Conservation (phyloP, 129 eudicot species). For the Saussurea involucrata region DNA sequence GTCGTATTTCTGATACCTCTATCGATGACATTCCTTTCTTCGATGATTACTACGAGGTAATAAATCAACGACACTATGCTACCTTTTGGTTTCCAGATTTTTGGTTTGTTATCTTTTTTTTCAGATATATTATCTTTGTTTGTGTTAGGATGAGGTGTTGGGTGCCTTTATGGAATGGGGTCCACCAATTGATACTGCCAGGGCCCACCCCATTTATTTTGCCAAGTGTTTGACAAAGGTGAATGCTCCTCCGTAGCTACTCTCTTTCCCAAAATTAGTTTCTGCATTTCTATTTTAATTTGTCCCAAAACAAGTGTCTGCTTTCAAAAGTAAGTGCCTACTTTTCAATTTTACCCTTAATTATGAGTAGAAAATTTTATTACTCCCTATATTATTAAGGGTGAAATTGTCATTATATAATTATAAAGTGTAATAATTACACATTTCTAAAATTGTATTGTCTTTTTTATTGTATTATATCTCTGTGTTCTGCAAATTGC, state of each 20-base stretch:
- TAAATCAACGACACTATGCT: not conserved
- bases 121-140: slow-evolving; percentile 2
- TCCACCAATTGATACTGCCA: slow-evolving; percentile 34
- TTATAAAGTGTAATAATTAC: not conserved
- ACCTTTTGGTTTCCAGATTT: not conserved
- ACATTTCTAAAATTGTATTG: too few species aligned
- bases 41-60: slow-evolving; percentile 57
- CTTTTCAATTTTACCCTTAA: not conserved
- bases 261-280: too few species aligned
- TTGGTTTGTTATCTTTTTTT: not conserved
- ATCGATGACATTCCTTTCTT: slow-evolving; percentile 21
- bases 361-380: not conserved
- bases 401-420: not conserved
- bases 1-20: slow-evolving; percentile 37
- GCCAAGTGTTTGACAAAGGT: slow-evolving; percentile 82
- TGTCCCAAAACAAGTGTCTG: not conserved
- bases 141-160: slow-evolving; percentile 40
- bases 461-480: not conserved
- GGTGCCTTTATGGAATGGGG: slow-evolving; percentile 44
- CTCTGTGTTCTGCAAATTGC: not conserved
- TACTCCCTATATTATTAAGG: not conserved
- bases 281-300: not conserved
- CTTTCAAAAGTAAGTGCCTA: not conserved
- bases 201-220: slow-evolving; percentile 67
- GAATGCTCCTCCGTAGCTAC: slow-evolving; percentile 1